A percentile compares a stretch with the other conserved stretches of the same genome.
Conservation (phyloP, 1,139 yeast species). For the Spathaspora sp. region DNA sequence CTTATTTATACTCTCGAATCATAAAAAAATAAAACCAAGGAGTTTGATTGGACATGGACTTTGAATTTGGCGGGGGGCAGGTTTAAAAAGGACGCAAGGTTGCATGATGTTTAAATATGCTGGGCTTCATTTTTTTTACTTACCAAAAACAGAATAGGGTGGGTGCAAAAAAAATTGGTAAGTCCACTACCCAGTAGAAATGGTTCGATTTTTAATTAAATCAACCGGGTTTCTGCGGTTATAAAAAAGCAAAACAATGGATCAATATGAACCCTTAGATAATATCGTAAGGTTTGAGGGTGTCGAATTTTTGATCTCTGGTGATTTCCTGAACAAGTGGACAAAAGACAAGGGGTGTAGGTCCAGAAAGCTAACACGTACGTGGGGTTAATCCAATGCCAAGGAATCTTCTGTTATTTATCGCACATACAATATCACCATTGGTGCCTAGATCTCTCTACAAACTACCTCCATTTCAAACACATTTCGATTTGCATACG, state of each 20-base stretch:
- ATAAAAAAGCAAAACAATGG: not conserved
- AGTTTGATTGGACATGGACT: not conserved
- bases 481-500: not conserved
- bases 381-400: no score
- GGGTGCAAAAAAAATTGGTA: constrained; percentile 5
- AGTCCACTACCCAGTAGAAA: not conserved
- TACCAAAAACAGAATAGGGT: not conserved
- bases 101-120: not conserved
- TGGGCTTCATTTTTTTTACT: not conserved
- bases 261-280: not conserved
- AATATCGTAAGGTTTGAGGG: not conserved
- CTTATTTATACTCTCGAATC: not conserved
- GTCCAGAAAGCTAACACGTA: no score
- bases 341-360: no score
- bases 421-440: no score
- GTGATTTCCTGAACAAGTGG: no score
- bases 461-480: not conserved
- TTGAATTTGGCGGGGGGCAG: not conserved
- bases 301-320: no score
- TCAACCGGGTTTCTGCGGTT: not conserved
- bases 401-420: no score
- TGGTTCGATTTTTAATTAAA: constrained; percentile 5
- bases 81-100: not conserved
- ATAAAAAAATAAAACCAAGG: not conserved
- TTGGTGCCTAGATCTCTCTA: no score